Evolutionary conservation across 495 filamentous ascomycete species (phyloP).

Genomic region (Trichoderma virens): DNA sequence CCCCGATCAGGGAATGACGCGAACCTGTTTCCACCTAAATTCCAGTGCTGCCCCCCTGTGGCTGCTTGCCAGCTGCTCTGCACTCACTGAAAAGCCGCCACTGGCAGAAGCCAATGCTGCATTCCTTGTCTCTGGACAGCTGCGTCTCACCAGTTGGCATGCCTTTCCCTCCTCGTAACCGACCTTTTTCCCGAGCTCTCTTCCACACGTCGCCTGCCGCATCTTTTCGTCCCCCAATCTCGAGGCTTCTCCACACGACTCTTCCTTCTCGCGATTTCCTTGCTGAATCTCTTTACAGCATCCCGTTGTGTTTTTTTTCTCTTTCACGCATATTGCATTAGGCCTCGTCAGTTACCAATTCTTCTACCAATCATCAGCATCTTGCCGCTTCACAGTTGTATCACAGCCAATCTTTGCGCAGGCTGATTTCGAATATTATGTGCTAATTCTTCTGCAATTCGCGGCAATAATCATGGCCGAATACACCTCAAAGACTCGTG

Average conservation of each 20-base stretch:
- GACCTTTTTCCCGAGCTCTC: not conserved
- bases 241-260: not conserved
- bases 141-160: not conserved
- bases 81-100: not conserved
- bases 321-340: not conserved
- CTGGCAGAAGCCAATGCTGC: not conserved
- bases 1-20: not conserved
- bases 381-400: not conserved
- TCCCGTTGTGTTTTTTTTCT: not conserved
- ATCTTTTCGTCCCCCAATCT: not conserved
- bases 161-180: not conserved
- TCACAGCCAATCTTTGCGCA: not conserved
- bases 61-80: not conserved
- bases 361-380: not conserved
- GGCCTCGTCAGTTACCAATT: not conserved
- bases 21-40: not conserved
- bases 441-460: conserved; percentile 5
- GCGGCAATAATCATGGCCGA: conserved; percentile 9
- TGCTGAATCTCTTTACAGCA: not conserved
- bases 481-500: not conserved
- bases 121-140: conserved; percentile 1
- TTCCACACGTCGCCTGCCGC: not conserved
- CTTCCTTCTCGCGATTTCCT: not conserved
- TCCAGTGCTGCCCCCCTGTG: not conserved
- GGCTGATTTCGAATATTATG: conserved; percentile 7